Evolutionary conservation across 176 grass and related monocot genomes (phyloP), one percentile per base, ranked within the genome.

Genomic region (Musa troglodytarum): DNA sequence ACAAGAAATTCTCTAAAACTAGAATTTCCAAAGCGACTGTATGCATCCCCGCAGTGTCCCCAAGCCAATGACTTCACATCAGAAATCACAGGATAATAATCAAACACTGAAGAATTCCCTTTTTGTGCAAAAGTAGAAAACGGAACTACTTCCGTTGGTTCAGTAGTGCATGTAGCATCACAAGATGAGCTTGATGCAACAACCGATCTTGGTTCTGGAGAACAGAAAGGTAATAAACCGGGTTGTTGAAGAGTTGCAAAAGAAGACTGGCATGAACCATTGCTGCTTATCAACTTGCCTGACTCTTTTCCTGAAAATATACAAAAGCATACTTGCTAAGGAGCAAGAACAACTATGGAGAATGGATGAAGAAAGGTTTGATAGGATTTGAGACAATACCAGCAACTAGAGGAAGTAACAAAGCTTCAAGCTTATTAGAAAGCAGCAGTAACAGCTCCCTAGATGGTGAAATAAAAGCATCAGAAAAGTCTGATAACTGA

Each of bases 401-500:
- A 83, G 72, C 29, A 79, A 73, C 53, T 83, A 80, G 75, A 74
- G 84, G 85, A 74, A 88, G 68, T 4, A 77, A n/a, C 52, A 75
- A 78, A 73, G 82, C 82, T 62, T 98, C 75, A 85, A 79, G 79
- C 53, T 79, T 53, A 2, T 93, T 50, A 61, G 90, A 86, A 55
- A 91, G 90, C 63, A 98, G 68, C 54, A 84, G 80, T 77, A 98
- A 83, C 14, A 85, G 76, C 69, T 74, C 74, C 75, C 86, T 89
- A 68, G 84, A 86, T 66, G 86, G 95, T 63, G 90, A 98, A 81
- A 98, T 98, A 85, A 82, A 98, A 74, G 84, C 95, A 77, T 93
- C 88, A 69, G 28, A 69, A 74, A 91, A 93, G 76, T 89, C 78
- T 11, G 95, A 98, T 74, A 91, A 66, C 23, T 93, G 81, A 61